These are phyloP conservation scores for Physaria fendleri DNA, from an alignment of 345 rosid genomes.

Conservation along the genomic window DNA sequence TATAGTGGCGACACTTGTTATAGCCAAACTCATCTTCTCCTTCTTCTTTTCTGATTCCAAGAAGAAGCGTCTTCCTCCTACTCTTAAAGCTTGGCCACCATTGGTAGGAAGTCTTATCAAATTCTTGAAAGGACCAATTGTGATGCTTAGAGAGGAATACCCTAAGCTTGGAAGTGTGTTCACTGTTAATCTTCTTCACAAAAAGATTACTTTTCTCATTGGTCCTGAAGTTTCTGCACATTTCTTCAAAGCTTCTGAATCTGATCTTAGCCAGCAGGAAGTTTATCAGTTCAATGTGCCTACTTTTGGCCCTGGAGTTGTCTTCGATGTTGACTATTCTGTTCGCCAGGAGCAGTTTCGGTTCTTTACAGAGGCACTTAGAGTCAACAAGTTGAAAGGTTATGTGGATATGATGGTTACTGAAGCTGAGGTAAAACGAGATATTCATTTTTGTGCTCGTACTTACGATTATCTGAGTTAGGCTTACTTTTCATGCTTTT, in stretches of 20 bases:
- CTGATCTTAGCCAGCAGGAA: slow-evolving; percentile 94
- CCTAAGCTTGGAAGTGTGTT: slow-evolving; percentile 88
- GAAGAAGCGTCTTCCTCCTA: slow-evolving; percentile 70
- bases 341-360: slow-evolving; percentile 93
- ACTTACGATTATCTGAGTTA: not conserved
- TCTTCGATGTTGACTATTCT: slow-evolving; percentile 85
- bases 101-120: slow-evolving; percentile 59
- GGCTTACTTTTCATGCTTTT: not conserved
- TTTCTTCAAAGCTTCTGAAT: slow-evolving; percentile 86
- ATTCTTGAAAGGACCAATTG: slow-evolving; percentile 74
- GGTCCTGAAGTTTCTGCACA: slow-evolving; percentile 98
- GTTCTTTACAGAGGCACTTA: slow-evolving; percentile 82
- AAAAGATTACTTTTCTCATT: slow-evolving; percentile 84
- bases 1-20: slow-evolving; percentile 58
- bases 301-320: slow-evolving; percentile 95
- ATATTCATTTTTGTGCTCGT: not conserved
- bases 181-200: slow-evolving; percentile 58
- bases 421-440: slow-evolving; percentile 63
- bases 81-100: slow-evolving; percentile 51
- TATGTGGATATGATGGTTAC: slow-evolving; percentile 94
- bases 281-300: slow-evolving; percentile 96
- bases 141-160: slow-evolving; percentile 82
- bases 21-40: slow-evolving; percentile 66
- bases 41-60: slow-evolving; percentile 51
- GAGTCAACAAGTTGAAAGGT: slow-evolving; percentile 79